Base-by-base conservation (phyloP, 345 rosid genomes). In the Brassica juncea region DNA sequence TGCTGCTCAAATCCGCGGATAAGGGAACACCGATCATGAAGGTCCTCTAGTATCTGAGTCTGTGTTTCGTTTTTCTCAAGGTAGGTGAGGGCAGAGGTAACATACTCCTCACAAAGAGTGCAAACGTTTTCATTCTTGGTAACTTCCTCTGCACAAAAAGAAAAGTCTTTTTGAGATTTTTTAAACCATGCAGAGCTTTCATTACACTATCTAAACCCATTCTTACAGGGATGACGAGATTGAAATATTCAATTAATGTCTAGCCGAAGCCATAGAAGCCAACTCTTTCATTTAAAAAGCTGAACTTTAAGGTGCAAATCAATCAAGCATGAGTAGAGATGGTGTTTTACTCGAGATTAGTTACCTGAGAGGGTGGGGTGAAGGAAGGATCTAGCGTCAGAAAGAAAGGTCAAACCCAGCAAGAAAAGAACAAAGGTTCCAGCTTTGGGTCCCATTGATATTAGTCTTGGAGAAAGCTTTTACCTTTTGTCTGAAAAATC, bases 61-160 rank as follows among this genome's bases (percentile, higher is more conserved):
- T 96, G 97, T 66, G 98, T 96, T 75, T 86, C 82, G 75, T 96
- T 93, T 39, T 84, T 84, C 60, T 81, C 63, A 61, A 96, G 78
- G 86, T 86, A 93, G 77, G 66, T 86, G 75, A 93, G 80, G 78
- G 97, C 90, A 74, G 80, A 71, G 19, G 83, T 66, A 49, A 88
- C 84, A 84, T 83, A 96, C 77, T 93, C 95, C 87, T 96, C 94
- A 70, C 98, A 96, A n/a, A 93, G 80, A 28, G 87, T 70, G 84
- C 99, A 96, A 4, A 91, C 74, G 19, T 88, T 77, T 25, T 90
- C 84, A 12, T 86, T 85, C 71, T 55, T 72, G 25, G 61, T 21
- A 72, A 78, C 84, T 79, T 81, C 34, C 68, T 70, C 82, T 82
- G 59, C 68, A 71, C 32, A 81, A 66, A 28, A 30, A 30, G 1